phyloP scores from a whole-genome alignment of 305 asterid genomes.

The Coffea humblotiana region DNA sequence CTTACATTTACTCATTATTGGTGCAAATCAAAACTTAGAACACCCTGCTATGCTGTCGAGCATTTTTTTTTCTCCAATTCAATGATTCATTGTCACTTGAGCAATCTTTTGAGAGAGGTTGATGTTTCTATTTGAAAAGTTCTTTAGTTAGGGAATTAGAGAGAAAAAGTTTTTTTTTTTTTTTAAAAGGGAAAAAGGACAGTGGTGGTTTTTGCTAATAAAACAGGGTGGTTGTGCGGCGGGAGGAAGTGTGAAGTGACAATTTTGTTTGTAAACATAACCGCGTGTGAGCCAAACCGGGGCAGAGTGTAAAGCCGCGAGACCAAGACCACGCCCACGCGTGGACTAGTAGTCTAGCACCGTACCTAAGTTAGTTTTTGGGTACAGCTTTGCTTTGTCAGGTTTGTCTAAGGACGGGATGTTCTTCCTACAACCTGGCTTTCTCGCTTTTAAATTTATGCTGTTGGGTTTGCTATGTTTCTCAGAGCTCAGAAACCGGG shows the following conservation, averaged over 20 bases:
- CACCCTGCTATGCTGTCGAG: not conserved
- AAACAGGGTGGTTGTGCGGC: not conserved
- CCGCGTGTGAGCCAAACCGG: not conserved
- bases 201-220: no score
- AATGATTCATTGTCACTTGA: not conserved
- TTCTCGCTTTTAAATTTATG: slow-evolving; percentile 1
- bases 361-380: not conserved
- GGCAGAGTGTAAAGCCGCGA: not conserved
- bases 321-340: slow-evolving; percentile 10
- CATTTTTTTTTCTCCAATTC: no score
- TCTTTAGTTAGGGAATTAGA: not conserved
- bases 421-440: not conserved
- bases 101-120: not conserved
- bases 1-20: not conserved
- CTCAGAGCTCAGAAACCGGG: not conserved
- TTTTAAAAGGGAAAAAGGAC: not conserved
- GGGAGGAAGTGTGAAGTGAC: not conserved
- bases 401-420: not conserved
- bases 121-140: not conserved
- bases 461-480: not conserved
- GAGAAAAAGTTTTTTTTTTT: no score
- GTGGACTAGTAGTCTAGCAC: not conserved
- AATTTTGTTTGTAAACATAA: not conserved
- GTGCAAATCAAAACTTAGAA: not conserved
- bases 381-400: not conserved